These are phyloP conservation scores for Seiridium unicorne DNA, from an alignment of 2,329 filamentous ascomycete species.

Conservation along the genomic window DNA sequence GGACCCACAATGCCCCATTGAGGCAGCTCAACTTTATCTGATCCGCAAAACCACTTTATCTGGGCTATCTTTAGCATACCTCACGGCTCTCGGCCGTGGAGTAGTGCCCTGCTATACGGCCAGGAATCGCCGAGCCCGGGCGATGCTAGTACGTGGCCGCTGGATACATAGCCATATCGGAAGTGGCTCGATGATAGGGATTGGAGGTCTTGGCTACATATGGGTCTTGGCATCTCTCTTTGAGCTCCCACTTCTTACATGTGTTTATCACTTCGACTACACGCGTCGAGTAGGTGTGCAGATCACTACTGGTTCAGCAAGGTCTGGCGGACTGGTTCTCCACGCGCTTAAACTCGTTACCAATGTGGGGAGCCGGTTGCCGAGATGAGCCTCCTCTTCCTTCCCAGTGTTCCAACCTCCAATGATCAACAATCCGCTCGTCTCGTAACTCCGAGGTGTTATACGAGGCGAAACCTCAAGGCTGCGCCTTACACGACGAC, in stretches of 20 bases:
- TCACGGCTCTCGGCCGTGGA: neutral
- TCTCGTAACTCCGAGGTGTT: no score
- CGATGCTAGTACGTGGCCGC: neutral
- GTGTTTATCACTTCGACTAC: neutral
- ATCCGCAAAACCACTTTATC: neutral
- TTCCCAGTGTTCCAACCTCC: no score
- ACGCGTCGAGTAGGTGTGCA: neutral
- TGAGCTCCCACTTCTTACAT: neutral
- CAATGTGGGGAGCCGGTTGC: no score
- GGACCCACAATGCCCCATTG: neutral
- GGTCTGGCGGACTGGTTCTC: neutral
- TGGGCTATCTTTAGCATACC: neutral
- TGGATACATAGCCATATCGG: no score
- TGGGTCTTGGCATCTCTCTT: no score
- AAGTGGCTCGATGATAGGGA: no score
- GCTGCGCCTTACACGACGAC: no score
- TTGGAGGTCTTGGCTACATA: no score
- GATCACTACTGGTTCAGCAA: neutral
- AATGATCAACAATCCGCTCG: no score
- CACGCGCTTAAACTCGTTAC: no score
- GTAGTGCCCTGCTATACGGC: neutral
- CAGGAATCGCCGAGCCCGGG: neutral
- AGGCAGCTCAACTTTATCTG: conserved; percentile 2
- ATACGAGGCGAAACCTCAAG: no score
- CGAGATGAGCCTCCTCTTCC: no score